Evolutionary conservation across 116 monocot species (phyloP).

Genomic region (Posidonia oceanica): DNA sequence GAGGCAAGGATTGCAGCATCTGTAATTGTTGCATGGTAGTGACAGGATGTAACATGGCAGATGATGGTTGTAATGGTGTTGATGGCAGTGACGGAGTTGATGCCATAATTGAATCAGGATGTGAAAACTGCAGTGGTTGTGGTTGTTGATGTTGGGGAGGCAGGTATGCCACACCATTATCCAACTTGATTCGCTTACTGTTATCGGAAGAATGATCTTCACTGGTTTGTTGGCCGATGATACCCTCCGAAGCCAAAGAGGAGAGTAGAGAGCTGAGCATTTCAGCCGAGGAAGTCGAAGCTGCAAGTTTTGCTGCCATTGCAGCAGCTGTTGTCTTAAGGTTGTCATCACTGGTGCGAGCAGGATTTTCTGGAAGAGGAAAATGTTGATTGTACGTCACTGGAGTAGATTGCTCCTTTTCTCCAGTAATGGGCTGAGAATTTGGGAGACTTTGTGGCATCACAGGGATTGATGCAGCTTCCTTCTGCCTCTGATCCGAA

Average conservation of each 20-base stretch:
- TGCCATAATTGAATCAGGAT: conserved; percentile 21
- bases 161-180: conserved; percentile 17
- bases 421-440: conserved; percentile 5
- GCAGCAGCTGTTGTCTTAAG: conserved; percentile 52
- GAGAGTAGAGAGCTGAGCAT: conserved; percentile 61
- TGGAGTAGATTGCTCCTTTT: conserved; percentile 16
- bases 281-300: conserved; percentile 55
- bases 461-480: conserved; percentile 6
- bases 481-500: conserved; percentile 14
- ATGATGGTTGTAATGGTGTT: conserved; percentile 1
- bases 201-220: conserved; percentile 24
- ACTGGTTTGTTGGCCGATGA: conserved; percentile 15
- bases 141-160: conserved; percentile 17
- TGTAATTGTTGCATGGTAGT: conserved; percentile 7
- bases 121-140: conserved; percentile 25
- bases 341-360: conserved; percentile 19
- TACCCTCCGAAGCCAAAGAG: conserved; percentile 47
- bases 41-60: neutral
- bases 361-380: neutral
- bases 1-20: conserved; percentile 15
- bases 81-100: conserved; percentile 11
- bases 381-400: conserved; percentile 15
- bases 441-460: conserved; percentile 6
- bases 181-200: conserved; percentile 41
- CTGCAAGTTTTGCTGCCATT: conserved; percentile 54